Conservation (phyloP, 805 yeast species). For the Brettanomyces nanus region DNA sequence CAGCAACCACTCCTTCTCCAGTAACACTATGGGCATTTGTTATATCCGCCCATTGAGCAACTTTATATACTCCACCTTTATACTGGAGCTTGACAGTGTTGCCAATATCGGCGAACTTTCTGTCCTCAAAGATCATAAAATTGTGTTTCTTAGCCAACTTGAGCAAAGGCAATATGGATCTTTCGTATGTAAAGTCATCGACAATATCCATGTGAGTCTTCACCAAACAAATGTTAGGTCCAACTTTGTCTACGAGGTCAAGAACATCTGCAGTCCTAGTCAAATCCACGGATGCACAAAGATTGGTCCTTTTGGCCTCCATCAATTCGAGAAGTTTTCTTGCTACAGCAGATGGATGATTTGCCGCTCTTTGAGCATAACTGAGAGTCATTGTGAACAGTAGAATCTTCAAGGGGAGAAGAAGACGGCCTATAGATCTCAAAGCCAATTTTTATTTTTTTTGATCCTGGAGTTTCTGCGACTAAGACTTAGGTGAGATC, state of each 20-base stretch:
- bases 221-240: constrained; percentile 85
- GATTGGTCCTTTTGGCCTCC: constrained; percentile 73
- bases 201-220: constrained; percentile 94
- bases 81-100: constrained; percentile 94
- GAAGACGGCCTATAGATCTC: too few relatives aligned
- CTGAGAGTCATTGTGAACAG: too few relatives aligned
- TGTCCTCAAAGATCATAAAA: constrained; percentile 90
- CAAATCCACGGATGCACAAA: constrained; percentile 94
- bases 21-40: constrained; percentile 98
- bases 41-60: constrained; percentile 92
- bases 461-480: too few relatives aligned
- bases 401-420: too few relatives aligned
- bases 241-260: constrained; percentile 63
- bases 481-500: too few relatives aligned
- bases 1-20: constrained; percentile 87
- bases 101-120: constrained; percentile 98
- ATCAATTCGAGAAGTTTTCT: constrained; percentile 62
- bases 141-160: constrained; percentile 71
- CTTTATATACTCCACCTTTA: constrained; percentile 79
- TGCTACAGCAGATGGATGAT: constrained; percentile 76
- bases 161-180: constrained; percentile 68
- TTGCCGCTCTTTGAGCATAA: constrained; percentile 61
- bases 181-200: constrained; percentile 78
- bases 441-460: too few relatives aligned
- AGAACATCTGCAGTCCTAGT: constrained; percentile 71